phyloP scores from a whole-genome alignment of 1,284 basidiomycete species.

The Xerocomus tenax region DNA sequence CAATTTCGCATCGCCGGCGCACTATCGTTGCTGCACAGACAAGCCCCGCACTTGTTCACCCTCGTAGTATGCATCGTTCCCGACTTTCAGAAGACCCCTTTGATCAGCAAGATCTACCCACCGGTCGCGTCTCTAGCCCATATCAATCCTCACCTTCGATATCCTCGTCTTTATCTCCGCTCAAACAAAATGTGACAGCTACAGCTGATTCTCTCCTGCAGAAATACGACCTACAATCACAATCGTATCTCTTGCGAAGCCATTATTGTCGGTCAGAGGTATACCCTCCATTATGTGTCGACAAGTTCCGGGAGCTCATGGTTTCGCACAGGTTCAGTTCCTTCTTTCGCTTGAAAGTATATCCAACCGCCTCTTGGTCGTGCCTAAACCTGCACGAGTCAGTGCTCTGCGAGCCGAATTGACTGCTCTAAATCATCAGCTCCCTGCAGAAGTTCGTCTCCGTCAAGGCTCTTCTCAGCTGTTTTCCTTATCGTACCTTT shows the following conservation, averaged over 20 bases:
- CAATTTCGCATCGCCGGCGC: slow-evolving; percentile 35
- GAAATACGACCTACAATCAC: slow-evolving; percentile 60
- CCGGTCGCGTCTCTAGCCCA: slow-evolving; percentile 35
- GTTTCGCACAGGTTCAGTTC: slow-evolving; percentile 61
- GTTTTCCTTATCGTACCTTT: slow-evolving; percentile 6
- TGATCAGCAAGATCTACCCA: slow-evolving; percentile 52
- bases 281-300: slow-evolving; percentile 18
- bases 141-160: slow-evolving; percentile 64
- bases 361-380: slow-evolving; percentile 82
- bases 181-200: slow-evolving; percentile 38
- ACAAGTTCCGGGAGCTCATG: slow-evolving; percentile 1
- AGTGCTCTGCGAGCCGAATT: slow-evolving; percentile 93
- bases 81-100: slow-evolving; percentile 64
- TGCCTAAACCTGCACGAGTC: slow-evolving; percentile 90
- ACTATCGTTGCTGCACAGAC: slow-evolving; percentile 59
- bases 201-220: slow-evolving; percentile 49
- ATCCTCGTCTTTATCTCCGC: slow-evolving; percentile 39
- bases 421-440: slow-evolving; percentile 90
- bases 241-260: slow-evolving; percentile 69
- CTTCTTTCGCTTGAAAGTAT: slow-evolving; percentile 86
- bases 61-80: slow-evolving; percentile 43
- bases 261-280: slow-evolving; percentile 92
- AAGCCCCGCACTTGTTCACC: slow-evolving; percentile 56
- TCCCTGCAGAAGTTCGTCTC: slow-evolving; percentile 77
- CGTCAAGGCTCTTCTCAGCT: slow-evolving; percentile 3